Evolutionary conservation across 2,329 filamentous ascomycete species (phyloP), one percentile per base, ranked within the genome.

Genomic region (Onygena corvina): DNA sequence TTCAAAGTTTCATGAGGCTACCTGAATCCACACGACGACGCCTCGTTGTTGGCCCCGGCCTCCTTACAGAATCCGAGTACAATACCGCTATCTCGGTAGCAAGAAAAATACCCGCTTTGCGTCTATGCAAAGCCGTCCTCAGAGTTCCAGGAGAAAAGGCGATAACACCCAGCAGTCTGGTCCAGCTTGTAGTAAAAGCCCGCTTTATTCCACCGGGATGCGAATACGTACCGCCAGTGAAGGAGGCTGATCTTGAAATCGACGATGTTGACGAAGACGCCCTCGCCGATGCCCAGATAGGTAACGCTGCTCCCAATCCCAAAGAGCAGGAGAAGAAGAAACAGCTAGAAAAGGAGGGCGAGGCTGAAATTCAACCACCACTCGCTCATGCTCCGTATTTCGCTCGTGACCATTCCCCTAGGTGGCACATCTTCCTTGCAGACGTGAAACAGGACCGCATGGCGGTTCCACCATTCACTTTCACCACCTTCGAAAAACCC

Each of bases 371-470:
- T 51, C 77, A 87, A 54, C 86, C 89, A 16, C 87, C 90, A 36
- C 76, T 95, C n/a, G 83, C 86, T 9, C 84, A 88, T 60, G 89
- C 92, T 6, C 93, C 92, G 3, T 90, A 92, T 69, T 90, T 89
- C 59, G 80, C 88, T 25, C 84, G 87, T 53, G 86, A 95, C 59
- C 83, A 94, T 64, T 84, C 86, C 29, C 90, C 93, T 12, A 79
- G 83, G 60, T 98, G 90, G 90, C 83, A 94, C 61, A 79, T 94
- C 42, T 96, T 98, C 76, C 77, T 98, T 47, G 86, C 87, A 52
- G 92, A 98, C 65, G 84, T 81, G 59, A 94, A 94, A 69, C 85
- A 93, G 64, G 89, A 86, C 61, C 94, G 94, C 69, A 90, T 98
- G 69, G 89, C 90, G 14, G 92, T 98, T 2, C 90, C 90, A 2